Conservation (phyloP, 495 filamentous ascomycete species). For the Penicillium atrosanguineum region DNA sequence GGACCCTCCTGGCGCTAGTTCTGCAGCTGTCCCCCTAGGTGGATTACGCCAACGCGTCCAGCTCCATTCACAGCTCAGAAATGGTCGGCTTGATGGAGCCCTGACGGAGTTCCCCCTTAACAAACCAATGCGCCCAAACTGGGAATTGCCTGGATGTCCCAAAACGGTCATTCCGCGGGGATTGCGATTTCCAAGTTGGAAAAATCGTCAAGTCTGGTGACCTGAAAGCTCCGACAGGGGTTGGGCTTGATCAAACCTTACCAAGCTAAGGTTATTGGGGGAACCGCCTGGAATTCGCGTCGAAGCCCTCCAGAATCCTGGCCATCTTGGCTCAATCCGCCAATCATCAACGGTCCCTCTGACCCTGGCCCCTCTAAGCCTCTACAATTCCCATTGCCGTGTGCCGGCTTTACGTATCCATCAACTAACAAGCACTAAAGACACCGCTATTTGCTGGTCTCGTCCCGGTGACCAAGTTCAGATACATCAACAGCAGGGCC, state of each 20-base stretch:
- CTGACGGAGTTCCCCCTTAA: background rate
- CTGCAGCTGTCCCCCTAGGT: slow-evolving; percentile 2
- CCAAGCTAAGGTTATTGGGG: slow-evolving; percentile 19
- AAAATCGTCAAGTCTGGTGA: slow-evolving; percentile 24
- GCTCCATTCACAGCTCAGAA: slow-evolving; percentile 7
- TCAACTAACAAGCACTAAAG: background rate
- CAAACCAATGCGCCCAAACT: slow-evolving; percentile 6
- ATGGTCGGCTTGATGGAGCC: slow-evolving; percentile 1
- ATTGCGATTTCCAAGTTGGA: background rate
- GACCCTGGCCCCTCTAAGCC: slow-evolving; percentile 1
- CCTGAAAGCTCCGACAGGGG: slow-evolving; percentile 15
- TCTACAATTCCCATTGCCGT: background rate
- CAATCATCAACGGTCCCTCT: slow-evolving; percentile 13
- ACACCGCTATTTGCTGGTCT: slow-evolving; percentile 3
- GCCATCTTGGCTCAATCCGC: background rate
- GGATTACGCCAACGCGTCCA: slow-evolving; percentile 1
- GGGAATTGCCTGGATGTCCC: slow-evolving; percentile 10
- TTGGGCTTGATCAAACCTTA: background rate
- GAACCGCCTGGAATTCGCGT: slow-evolving; percentile 15
- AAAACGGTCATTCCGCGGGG: slow-evolving; percentile 20
- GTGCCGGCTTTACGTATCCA: background rate
- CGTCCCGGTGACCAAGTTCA: background rate
- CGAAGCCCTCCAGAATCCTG: slow-evolving; percentile 14
- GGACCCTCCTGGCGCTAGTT: slow-evolving; percentile 1
- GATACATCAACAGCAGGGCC: background rate